Evolutionary conservation across 345 rosid species (phyloP), one percentile per base, ranked within the genome.

Genomic region (Syzygium jambos): DNA sequence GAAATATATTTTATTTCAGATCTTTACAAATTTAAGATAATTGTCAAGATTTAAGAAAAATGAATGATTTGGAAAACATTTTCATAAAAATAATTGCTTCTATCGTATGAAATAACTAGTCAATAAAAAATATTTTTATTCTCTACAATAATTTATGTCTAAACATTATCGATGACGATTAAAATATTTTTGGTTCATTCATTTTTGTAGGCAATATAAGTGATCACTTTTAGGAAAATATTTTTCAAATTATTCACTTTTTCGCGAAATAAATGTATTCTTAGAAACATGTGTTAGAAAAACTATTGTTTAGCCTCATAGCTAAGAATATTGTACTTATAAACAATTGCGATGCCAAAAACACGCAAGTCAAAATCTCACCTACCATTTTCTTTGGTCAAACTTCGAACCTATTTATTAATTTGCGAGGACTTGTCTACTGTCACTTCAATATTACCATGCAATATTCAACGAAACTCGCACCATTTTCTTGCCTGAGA

Each of bases 181-280:
- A 25, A 59, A 59, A 25, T 55, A 9, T 55, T 55, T 27, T 59
- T 55, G 29, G 11, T 25, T 59, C 30, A 59, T 27, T 27, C 11
- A 59, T 59, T 59, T 59, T 27, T 59, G 15, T 27, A 12, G 27
- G 15, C 0, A 7, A 59, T 25, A 59, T 4, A 57, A 57, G 1
- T 57, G 3, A 23, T 57, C 11, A 57, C 25, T 57, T 57, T 57
- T 23, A 57, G 2, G 25, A 13, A 57, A 57, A 57, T 57, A 57
- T 22, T 57, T 23, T 57, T 57, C 2, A 57, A 23, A 23, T 57
- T 5, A 59, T 59, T 59, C 1, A 59, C 27, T 59, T 27, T 11
- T 11, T 0, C 4, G 0, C 5, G 3, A 59, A 59, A 59, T 59
- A 59, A 0, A 59, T 0, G 1, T 25, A 59, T 4, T 59, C 27